Conservation (phyloP, 2,329 filamentous ascomycete species). For the Westerdykella ornata region DNA sequence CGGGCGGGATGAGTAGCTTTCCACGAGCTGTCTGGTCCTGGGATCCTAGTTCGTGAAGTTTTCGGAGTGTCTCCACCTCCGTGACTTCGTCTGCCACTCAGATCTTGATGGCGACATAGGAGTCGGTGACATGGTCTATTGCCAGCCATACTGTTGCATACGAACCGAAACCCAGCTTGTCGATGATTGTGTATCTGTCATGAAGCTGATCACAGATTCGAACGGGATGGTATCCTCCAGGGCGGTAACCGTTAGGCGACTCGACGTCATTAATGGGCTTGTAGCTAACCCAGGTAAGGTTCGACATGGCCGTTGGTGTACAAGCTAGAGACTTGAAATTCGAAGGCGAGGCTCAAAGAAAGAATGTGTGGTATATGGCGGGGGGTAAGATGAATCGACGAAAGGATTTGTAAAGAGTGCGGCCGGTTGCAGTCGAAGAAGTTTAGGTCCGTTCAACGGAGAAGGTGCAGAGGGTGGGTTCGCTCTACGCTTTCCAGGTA, state of each 20-base stretch:
- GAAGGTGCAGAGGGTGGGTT: no score
- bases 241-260: neutral
- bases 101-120: constrained; percentile 9
- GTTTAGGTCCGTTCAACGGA: no score
- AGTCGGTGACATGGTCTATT: constrained; percentile 4
- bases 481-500: no score
- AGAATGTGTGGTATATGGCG: no score
- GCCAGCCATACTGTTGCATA: constrained; percentile 14
- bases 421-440: no score
- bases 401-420: no score
- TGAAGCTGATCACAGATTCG: constrained; percentile 6
- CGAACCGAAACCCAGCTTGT: constrained; percentile 12
- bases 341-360: no score
- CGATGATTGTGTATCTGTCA: constrained; percentile 9
- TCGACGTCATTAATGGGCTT: no score
- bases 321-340: no score
- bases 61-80: constrained; percentile 5
- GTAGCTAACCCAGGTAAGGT: no score
- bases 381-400: no score
- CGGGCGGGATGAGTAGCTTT: constrained; percentile 4
- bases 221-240: constrained; percentile 7
- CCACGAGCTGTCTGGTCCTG: neutral
- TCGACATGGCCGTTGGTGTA: no score
- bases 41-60: constrained; percentile 2
- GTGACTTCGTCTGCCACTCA: constrained; percentile 2